A percentile compares a stretch with the other conserved stretches of the same genome.
Conservation (phyloP, 2,329 filamentous ascomycete species). For the Bipolaris bicolor region DNA sequence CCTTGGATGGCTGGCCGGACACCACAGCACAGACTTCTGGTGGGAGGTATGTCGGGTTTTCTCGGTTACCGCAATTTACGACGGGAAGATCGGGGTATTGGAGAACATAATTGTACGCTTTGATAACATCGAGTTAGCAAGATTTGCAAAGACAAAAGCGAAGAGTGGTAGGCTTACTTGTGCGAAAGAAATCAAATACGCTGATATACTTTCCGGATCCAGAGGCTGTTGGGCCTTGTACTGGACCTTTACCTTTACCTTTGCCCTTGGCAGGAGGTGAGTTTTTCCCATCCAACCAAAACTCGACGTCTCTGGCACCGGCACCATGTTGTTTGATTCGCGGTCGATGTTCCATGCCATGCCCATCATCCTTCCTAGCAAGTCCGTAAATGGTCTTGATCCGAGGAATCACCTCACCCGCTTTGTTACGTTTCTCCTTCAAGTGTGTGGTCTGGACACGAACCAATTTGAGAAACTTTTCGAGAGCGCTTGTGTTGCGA, state of each 20-base stretch:
- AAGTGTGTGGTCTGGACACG: conserved; percentile 48
- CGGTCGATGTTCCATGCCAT: conserved; percentile 23
- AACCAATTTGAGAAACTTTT: conserved; percentile 48
- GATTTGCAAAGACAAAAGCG: neutral
- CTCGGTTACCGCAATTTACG: conserved; percentile 31
- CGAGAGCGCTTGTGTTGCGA: conserved; percentile 28
- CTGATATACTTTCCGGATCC: conserved; percentile 24
- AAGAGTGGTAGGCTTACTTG: conserved; percentile 8
- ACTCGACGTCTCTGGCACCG: conserved; percentile 32
- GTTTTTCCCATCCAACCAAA: conserved; percentile 24
- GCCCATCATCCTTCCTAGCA: conserved; percentile 48
- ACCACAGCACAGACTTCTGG: conserved; percentile 33
- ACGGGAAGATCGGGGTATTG: conserved; percentile 25
- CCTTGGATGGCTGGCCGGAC: conserved; percentile 29
- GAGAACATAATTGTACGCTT: conserved; percentile 21
- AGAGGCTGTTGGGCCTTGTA: conserved; percentile 3
- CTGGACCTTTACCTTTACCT: conserved; percentile 13
- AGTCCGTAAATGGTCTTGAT: conserved; percentile 50
- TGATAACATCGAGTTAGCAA: neutral
- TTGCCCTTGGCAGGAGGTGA: conserved; percentile 14
- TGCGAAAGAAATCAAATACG: conserved; percentile 29
- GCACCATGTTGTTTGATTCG: conserved; percentile 20
- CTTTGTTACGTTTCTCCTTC: conserved; percentile 41
- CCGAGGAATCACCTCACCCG: conserved; percentile 39
- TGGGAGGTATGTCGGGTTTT: conserved; percentile 35